These are phyloP conservation scores for Chaetomiaceae sp. DNA, from an alignment of 2,329 filamentous ascomycete genomes.

Conservation along the genomic window DNA sequence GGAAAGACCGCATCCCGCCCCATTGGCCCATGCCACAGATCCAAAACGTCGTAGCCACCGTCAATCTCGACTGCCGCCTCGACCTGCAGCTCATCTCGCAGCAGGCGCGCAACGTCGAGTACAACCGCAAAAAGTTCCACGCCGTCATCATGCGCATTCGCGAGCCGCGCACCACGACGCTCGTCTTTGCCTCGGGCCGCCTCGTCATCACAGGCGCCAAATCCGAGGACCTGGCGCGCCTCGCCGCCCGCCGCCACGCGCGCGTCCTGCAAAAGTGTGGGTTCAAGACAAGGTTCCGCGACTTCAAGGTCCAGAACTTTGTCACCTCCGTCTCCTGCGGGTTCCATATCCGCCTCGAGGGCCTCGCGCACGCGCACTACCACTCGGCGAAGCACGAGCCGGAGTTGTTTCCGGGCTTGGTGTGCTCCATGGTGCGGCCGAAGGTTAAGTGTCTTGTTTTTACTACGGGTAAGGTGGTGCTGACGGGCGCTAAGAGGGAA, in stretches of 20 bases:
- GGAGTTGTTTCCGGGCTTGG: conserved; percentile 91
- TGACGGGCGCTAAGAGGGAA: conserved; percentile 89
- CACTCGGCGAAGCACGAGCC: conserved; percentile 78
- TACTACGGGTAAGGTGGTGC: conserved; percentile 90
- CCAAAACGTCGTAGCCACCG: conserved; percentile 56
- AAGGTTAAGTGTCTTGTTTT: conserved; percentile 94
- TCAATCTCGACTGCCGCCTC: conserved; percentile 90
- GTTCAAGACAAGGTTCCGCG: conserved; percentile 94
- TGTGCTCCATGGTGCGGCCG: conserved; percentile 97
- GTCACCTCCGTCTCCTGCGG: conserved; percentile 95
- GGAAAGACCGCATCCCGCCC: conserved; percentile 5
- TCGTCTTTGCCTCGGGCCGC: conserved; percentile 94
- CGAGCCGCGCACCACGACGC: conserved; percentile 89
- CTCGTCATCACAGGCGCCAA: conserved; percentile 98
- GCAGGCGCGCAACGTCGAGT: conserved; percentile 92
- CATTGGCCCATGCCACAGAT: conserved; percentile 19
- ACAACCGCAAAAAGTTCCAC: conserved; percentile 80
- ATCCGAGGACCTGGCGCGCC: conserved; percentile 87
- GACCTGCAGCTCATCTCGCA: conserved; percentile 94
- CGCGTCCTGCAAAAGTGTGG: conserved; percentile 97
- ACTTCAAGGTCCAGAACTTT: conserved; percentile 98
- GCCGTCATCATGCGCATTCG: conserved; percentile 98
- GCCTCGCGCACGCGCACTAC: conserved; percentile 71
- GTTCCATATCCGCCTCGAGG: conserved; percentile 91
- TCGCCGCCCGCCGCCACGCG: conserved; percentile 89